Evolutionary conservation across 78 protist species (phyloP).

Genomic region (Dictyostelium brefeldianum): DNA sequence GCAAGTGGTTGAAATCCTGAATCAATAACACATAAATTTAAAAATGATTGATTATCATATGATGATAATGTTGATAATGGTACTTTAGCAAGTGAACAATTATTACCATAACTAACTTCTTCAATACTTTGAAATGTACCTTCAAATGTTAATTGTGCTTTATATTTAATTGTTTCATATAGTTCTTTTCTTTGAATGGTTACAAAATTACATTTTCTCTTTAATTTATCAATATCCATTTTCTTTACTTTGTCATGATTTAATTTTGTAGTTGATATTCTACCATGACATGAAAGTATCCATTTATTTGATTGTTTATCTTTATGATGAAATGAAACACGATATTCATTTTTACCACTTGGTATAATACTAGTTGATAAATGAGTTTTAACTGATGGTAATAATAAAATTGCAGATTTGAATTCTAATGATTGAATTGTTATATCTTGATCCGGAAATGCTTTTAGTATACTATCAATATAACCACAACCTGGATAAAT

Average conservation of each 20-base stretch:
- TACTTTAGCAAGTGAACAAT: neutral
- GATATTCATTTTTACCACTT: too few species aligned
- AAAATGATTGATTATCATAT: conserved; percentile 18
- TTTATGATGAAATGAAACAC: too few species aligned
- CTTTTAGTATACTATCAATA: too few species aligned
- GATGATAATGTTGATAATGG: conserved; percentile 17
- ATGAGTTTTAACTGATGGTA: too few species aligned
- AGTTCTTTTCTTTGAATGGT: neutral
- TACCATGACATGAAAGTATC: neutral
- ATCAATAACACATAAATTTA: neutral
- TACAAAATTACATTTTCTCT: neutral
- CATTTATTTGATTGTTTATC: neutral
- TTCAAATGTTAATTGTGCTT: neutral
- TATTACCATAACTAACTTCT: neutral
- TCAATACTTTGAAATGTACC: conserved; percentile 15
- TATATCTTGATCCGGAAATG: too few species aligned
- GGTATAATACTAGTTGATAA: too few species aligned
- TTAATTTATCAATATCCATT: neutral
- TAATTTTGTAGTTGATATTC: neutral
- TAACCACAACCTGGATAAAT: too few species aligned
- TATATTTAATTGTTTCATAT: neutral
- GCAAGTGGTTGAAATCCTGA: neutral
- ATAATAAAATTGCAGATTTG: too few species aligned
- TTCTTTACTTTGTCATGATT: neutral
- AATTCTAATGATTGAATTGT: too few species aligned